Evolutionary conservation across 2,329 filamentous ascomycete species (phyloP).

Genomic region (Stemphylium beticola): DNA sequence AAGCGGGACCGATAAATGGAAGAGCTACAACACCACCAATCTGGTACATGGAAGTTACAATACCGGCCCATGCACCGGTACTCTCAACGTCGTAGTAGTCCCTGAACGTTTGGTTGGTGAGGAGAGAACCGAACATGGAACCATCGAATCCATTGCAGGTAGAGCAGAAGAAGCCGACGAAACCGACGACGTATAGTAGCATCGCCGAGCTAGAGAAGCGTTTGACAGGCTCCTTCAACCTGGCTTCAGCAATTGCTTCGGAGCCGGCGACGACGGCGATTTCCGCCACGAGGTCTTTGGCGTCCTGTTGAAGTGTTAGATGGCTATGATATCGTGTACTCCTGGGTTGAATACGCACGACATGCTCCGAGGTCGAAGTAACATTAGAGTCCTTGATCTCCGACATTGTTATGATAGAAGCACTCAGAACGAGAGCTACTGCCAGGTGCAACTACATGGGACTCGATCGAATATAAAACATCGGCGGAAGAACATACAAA

Average conservation of each 20-base stretch:
- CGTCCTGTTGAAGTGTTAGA: slow-evolving; percentile 12
- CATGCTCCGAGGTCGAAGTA: slow-evolving; percentile 22
- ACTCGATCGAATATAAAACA: slow-evolving; percentile 21
- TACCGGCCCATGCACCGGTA: slow-evolving; percentile 53
- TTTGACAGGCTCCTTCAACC: slow-evolving; percentile 58
- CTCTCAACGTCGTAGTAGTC: slow-evolving; percentile 51
- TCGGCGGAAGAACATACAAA: slow-evolving; percentile 4
- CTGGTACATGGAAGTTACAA: slow-evolving; percentile 57
- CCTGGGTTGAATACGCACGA: slow-evolving; percentile 11
- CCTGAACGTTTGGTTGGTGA: slow-evolving; percentile 54
- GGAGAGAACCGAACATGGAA: slow-evolving; percentile 60
- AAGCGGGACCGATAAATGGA: slow-evolving; percentile 55
- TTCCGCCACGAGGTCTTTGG: slow-evolving; percentile 30
- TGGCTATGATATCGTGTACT: not conserved
- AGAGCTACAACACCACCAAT: slow-evolving; percentile 55
- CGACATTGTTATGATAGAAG: slow-evolving; percentile 20
- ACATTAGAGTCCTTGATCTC: slow-evolving; percentile 20
- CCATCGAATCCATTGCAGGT: slow-evolving; percentile 66
- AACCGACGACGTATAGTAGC: slow-evolving; percentile 29
- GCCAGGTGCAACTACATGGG: slow-evolving; percentile 11
- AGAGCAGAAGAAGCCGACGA: slow-evolving; percentile 53
- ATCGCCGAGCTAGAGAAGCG: slow-evolving; percentile 25
- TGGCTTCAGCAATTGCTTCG: slow-evolving; percentile 62
- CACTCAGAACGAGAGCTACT: slow-evolving; percentile 17
- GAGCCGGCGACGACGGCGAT: slow-evolving; percentile 59